These are phyloP conservation scores for Pythium oligandrum DNA, from an alignment of 352 stramenopile genomes.

Conservation along the genomic window DNA sequence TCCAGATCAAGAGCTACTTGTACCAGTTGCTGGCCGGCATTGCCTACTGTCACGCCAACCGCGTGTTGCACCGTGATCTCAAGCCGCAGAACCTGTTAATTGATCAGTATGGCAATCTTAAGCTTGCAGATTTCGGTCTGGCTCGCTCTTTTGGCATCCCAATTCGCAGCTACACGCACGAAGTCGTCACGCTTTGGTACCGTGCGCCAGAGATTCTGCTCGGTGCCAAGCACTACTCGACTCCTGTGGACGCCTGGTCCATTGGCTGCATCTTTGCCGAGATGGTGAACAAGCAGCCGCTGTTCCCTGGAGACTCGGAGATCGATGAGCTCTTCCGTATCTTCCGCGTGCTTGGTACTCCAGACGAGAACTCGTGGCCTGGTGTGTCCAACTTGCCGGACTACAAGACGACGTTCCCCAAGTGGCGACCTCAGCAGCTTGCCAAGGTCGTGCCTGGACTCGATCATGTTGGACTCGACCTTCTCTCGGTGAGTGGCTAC, in stretches of 20 bases:
- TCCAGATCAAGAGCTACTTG: conserved; percentile 82
- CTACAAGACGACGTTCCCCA: conserved; percentile 98
- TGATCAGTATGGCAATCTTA: conserved; percentile 83
- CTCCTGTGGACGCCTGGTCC: conserved; percentile 91
- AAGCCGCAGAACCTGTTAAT: conserved; percentile 97
- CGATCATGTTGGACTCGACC: conserved; percentile 71
- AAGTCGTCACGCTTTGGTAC: conserved; percentile 97
- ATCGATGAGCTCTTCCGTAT: conserved; percentile 99
- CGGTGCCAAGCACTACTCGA: conserved; percentile 92
- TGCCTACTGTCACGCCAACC: conserved; percentile 94
- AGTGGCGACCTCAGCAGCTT: conserved; percentile 92
- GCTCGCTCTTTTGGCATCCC: conserved; percentile 86
- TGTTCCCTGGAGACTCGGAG: conserved; percentile 95
- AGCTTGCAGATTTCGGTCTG: conserved; percentile 92
- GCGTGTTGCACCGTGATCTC: conserved; percentile 96
- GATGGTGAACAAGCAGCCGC: conserved; percentile 89
- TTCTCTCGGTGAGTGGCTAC: conserved; percentile 55
- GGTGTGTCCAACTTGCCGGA: conserved; percentile 96
- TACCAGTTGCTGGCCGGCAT: conserved; percentile 83
- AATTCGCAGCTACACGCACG: conserved; percentile 89
- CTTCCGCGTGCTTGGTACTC: conserved; percentile 96
- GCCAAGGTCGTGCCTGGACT: conserved; percentile 84
- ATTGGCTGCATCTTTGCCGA: conserved; percentile 93
- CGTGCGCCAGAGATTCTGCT: conserved; percentile 93
- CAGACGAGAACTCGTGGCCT: conserved; percentile 95